Evolutionary conservation across 2,329 filamentous ascomycete species (phyloP).

Genomic region (Orbilia oligospora): DNA sequence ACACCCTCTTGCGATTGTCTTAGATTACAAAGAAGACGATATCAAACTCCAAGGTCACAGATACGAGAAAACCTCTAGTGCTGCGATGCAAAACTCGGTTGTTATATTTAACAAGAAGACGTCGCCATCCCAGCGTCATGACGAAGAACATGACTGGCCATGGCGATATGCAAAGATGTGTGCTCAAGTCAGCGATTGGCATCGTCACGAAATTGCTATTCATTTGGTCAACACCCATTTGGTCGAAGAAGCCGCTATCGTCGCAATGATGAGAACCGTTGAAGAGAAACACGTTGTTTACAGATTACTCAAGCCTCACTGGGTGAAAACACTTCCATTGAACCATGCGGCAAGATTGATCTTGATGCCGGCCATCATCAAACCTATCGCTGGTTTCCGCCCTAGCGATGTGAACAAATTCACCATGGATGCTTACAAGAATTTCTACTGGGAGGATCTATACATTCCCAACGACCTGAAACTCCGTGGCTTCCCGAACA

Average conservation of each 20-base stretch:
- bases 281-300: slow-evolving; percentile 68
- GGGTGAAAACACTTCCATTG: slow-evolving; percentile 71
- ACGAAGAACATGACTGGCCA: slow-evolving; percentile 69
- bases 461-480: slow-evolving; percentile 70
- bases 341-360: slow-evolving; percentile 69
- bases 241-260: slow-evolving; percentile 70
- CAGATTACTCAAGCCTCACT: slow-evolving; percentile 69
- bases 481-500: slow-evolving; percentile 68
- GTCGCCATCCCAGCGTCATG: slow-evolving; percentile 64
- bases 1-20: slow-evolving; percentile 70
- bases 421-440: slow-evolving; percentile 68
- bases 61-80: slow-evolving; percentile 5
- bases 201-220: slow-evolving; percentile 69
- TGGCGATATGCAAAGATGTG: slow-evolving; percentile 72
- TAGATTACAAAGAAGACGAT: slow-evolving; percentile 69
- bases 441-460: slow-evolving; percentile 68
- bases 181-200: slow-evolving; percentile 70
- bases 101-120: slow-evolving; percentile 70
- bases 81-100: slow-evolving; percentile 67
- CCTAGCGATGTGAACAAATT: slow-evolving; percentile 66
- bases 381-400: slow-evolving; percentile 68
- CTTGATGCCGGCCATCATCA: slow-evolving; percentile 69
- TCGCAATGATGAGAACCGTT: slow-evolving; percentile 69
- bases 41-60: neutral
- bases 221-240: slow-evolving; percentile 70